Base-by-base conservation (phyloP, 192 early-diverging fungal genomes). In the Podila clonocystis region DNA sequence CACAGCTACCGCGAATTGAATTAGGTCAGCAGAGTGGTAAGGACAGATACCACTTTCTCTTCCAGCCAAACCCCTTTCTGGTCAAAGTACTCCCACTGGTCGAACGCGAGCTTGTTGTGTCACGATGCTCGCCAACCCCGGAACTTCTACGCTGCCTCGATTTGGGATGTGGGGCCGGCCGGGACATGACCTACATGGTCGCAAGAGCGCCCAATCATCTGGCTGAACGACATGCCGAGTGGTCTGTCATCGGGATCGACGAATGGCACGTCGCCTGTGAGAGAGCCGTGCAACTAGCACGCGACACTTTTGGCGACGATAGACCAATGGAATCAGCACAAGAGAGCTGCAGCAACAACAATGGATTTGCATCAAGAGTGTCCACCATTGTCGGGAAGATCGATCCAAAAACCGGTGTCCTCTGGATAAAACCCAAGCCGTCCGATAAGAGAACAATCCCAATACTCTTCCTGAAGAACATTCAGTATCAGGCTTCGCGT, bases 111-210 rank as follows among this genome's bases (percentile, higher is more conserved):
- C 49, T 75, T 6, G 9, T 48, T 2, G n/a, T 8, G 19, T 7
- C 17, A 28, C 65, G 26, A 65, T 12, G 13, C 17, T 33, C 49
- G 30, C 41, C n/a, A 22, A 17, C 60, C 15, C 13, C 28, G 20
- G 13, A 52, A 19, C 45, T 50, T 24, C 65, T 73, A 41, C 50
- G 66, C 13, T 79, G 76, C 22, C 60, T 84, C 11, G 85, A 87
- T 65, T 45, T 87, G 24, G 85, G 83, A 1, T 87, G 83, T 64
- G 85, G 85, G n/a, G 66, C 76, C 8, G 85, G 85, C 4, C 67
- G 83, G 1, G 83, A 84, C 61, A 34, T 83, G 58, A 58, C 63
- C 1, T 87, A 84, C 75, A 45, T 87, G 12, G 65, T 87, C 24
- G 30, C 74, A 1, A 66, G 73, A 15, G 65, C 70, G 5, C 29